These are phyloP conservation scores for Sugiyamaella xylanicola DNA, from an alignment of 1,139 yeast genomes.

Conservation along the genomic window DNA sequence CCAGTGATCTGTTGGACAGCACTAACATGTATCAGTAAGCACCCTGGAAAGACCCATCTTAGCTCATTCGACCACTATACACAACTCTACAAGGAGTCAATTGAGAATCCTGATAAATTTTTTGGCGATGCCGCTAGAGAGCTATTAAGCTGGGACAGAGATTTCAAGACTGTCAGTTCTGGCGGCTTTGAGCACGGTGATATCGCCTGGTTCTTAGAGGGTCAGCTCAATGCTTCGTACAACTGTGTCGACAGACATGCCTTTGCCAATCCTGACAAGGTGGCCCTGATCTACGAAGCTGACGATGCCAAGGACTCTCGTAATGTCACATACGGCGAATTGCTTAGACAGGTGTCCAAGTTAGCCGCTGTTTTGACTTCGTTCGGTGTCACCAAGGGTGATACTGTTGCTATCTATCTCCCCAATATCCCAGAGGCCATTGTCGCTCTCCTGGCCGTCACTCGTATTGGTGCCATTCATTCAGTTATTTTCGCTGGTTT, in stretches of 20 bases:
- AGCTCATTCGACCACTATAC: slow-evolving; percentile 63
- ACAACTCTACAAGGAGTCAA: slow-evolving; percentile 71
- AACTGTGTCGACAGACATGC: slow-evolving; percentile 98
- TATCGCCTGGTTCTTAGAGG: slow-evolving; percentile 89
- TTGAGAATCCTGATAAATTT: slow-evolving; percentile 77
- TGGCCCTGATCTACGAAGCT: slow-evolving; percentile 90
- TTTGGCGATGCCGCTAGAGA: slow-evolving; percentile 82
- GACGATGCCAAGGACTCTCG: slow-evolving; percentile 65
- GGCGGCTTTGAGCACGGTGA: slow-evolving; percentile 80
- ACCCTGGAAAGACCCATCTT: slow-evolving; percentile 44
- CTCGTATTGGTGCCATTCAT: slow-evolving; percentile 93
- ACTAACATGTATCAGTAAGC: slow-evolving; percentile 30
- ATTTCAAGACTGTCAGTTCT: slow-evolving; percentile 64
- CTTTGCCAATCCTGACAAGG: slow-evolving; percentile 75
- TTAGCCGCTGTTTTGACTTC: slow-evolving; percentile 82
- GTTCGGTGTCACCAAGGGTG: slow-evolving; percentile 92
- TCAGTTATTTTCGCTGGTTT: slow-evolving; percentile 97
- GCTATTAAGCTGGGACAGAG: slow-evolving; percentile 79
- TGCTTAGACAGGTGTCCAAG: slow-evolving; percentile 80
- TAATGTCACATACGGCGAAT: slow-evolving; percentile 78
- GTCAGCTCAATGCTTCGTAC: slow-evolving; percentile 89
- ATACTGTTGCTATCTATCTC: slow-evolving; percentile 91
- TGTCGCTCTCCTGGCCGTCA: slow-evolving; percentile 89
- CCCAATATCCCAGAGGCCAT: slow-evolving; percentile 98
- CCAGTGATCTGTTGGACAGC: too few species aligned